phyloP scores from a whole-genome alignment of 2,329 filamentous ascomycete species.

The Trichoderma semiorbis region DNA sequence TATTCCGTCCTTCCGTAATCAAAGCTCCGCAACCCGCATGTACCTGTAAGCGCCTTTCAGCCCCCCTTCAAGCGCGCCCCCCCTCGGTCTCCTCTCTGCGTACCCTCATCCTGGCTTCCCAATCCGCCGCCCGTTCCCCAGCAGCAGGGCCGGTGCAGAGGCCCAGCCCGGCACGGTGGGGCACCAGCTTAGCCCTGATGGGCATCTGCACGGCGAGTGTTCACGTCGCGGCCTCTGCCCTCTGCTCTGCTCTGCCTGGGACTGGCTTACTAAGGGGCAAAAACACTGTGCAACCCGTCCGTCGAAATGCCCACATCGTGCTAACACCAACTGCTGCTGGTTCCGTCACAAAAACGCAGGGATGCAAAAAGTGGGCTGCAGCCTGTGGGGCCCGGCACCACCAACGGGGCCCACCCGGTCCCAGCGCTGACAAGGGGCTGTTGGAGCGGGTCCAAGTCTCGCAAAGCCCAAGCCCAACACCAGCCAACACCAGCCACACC shows the following conservation, averaged over 20 bases:
- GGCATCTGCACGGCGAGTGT: background rate
- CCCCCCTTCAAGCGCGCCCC: background rate
- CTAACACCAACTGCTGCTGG: background rate
- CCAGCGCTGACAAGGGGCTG: background rate
- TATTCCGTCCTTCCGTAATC: background rate
- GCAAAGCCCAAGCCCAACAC: conserved; percentile 5
- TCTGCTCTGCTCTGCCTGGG: background rate
- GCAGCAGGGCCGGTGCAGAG: conserved; percentile 7
- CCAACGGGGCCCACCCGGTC: background rate
- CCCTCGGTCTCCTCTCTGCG: background rate
- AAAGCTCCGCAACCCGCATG: background rate
- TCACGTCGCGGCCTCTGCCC: background rate
- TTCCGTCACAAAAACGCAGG: background rate
- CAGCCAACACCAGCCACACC: background rate
- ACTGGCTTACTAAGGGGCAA: background rate
- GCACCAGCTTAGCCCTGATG: conserved; percentile 1
- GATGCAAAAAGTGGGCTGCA: background rate
- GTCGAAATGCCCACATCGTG: too few relatives aligned
- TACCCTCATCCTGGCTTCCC: background rate
- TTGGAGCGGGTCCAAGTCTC: background rate
- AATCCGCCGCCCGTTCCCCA: conserved; percentile 10
- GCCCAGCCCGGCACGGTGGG: conserved; percentile 14
- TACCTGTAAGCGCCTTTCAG: conserved; percentile 5
- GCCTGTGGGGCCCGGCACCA: background rate
- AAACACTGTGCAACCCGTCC: too few relatives aligned